Evolutionary conservation across 2,329 filamentous ascomycete genomes (phyloP).

Genomic region (Byssochlamys sp.): DNA sequence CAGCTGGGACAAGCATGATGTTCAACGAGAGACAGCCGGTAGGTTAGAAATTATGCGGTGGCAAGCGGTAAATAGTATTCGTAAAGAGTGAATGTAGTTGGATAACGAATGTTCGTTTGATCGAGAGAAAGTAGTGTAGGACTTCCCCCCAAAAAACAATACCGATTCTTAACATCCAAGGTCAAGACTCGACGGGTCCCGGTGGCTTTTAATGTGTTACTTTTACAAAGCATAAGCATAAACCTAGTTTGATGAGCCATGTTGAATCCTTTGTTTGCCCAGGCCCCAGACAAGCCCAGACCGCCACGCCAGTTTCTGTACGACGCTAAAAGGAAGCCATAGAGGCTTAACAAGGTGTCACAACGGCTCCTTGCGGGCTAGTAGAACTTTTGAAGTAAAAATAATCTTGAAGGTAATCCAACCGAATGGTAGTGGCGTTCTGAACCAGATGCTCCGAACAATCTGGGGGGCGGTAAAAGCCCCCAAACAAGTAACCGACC

Average conservation of each 20-base stretch:
- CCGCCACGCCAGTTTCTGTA: neutral
- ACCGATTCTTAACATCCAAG: neutral
- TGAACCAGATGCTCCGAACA: neutral
- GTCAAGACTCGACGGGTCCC: neutral
- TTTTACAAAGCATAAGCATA: neutral
- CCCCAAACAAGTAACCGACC: neutral
- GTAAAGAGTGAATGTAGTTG: neutral
- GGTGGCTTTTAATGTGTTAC: neutral
- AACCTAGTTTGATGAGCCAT: neutral
- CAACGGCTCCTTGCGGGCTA: neutral
- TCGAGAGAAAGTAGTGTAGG: neutral
- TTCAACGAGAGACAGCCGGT: neutral
- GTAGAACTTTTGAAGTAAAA: neutral
- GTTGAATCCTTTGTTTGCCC: neutral
- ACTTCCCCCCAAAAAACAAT: neutral
- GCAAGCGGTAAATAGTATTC: neutral
- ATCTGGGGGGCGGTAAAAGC: neutral
- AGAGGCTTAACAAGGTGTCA: neutral
- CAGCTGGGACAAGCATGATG: neutral
- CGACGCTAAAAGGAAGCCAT: neutral
- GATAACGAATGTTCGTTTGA: neutral
- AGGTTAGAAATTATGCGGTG: neutral
- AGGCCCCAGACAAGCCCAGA: neutral
- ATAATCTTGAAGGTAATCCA: neutral
- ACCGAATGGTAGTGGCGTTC: neutral